phyloP scores from a whole-genome alignment of 805 yeast species.

The Saccharomyces cerevisiae region DNA sequence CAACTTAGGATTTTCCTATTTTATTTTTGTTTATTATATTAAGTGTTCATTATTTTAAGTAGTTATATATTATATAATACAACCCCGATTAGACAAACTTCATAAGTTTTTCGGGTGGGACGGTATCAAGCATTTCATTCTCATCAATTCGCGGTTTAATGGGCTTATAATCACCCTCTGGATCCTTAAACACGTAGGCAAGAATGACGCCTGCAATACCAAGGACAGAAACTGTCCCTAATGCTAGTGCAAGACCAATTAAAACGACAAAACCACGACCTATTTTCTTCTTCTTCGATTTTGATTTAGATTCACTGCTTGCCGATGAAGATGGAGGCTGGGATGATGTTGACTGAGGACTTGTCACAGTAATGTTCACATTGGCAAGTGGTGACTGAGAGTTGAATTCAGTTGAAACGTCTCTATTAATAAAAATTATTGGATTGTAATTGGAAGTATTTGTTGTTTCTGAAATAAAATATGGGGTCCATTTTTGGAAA shows the following conservation, averaged over 20 bases:
- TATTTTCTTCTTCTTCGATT: constrained; percentile 9
- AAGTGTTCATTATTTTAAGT: not conserved
- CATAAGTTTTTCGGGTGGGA: constrained; percentile 51
- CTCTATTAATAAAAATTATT: constrained; percentile 31
- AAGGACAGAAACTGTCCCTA: constrained; percentile 39
- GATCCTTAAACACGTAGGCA: constrained; percentile 31
- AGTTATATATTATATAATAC: constrained; percentile 4
- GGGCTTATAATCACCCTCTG: constrained; percentile 37
- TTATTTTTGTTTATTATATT: not conserved
- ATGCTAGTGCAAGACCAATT: constrained; percentile 57
- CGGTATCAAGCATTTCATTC: constrained; percentile 50
- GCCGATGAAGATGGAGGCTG: constrained; percentile 11
- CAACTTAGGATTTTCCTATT: not conserved
- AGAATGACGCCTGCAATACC: constrained; percentile 36
- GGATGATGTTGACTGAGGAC: not conserved
- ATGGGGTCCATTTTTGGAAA: constrained; percentile 22
- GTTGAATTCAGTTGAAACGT: constrained; percentile 29
- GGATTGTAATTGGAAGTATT: constrained; percentile 27
- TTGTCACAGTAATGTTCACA: constrained; percentile 9
- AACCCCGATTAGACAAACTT: constrained; percentile 25
- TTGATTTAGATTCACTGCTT: not conserved
- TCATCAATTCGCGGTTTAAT: constrained; percentile 51
- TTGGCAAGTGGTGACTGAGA: constrained; percentile 19
- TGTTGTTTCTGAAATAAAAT: constrained; percentile 6
- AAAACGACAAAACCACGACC: constrained; percentile 59